Base-by-base conservation (phyloP, 345 rosid species). In the Populus euphratica region DNA sequence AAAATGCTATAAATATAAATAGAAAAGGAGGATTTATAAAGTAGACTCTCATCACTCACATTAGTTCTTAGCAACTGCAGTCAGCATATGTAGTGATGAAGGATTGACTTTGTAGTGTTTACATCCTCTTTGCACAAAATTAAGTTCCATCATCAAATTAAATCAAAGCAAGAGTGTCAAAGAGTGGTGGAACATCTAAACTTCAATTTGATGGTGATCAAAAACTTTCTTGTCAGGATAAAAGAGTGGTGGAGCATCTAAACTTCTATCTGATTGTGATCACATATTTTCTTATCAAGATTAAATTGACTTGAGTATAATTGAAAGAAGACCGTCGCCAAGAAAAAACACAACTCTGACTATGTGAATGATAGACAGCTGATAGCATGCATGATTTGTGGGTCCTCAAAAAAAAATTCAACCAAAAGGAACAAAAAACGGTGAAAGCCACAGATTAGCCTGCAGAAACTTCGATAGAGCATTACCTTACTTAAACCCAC, bases 401-500 rank as follows among this genome's bases (percentile, higher is more conserved):
- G 20, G 13, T 18, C 70, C 33, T 44, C 21, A 18, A 29, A 17
- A 38, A 25, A 27, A 27, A 27, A 27, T 59, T 56, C 64, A 10
- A 9, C 0, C 29, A 11, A 59, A 59, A 59, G 5, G 64, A 59
- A 9, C 6, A 23, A 10, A 59, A 59, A 9, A 27, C 70, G 17
- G 23, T 67, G 70, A 67, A 67, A 18, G 41, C 21, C 41, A 67
- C 47, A 35, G 11, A 67, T 59, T 59, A 59, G 64, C 16, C 64
- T 59, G 64, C 64, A 1, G 64, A 65, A 65, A 65, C 38, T 27
- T 65, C 23, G 47, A 59, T 6, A 23, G 72, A 44, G 41, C 33
- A 25, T 75, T 76, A 82, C 99, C 97, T 93, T 91, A 81, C 83
- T 89, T 83, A 96, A 84, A 73, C 99, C 99, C 49, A 96, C 99